phyloP scores from a whole-genome alignment of 2,329 filamentous ascomycete genomes.

The Periconia sp. region DNA sequence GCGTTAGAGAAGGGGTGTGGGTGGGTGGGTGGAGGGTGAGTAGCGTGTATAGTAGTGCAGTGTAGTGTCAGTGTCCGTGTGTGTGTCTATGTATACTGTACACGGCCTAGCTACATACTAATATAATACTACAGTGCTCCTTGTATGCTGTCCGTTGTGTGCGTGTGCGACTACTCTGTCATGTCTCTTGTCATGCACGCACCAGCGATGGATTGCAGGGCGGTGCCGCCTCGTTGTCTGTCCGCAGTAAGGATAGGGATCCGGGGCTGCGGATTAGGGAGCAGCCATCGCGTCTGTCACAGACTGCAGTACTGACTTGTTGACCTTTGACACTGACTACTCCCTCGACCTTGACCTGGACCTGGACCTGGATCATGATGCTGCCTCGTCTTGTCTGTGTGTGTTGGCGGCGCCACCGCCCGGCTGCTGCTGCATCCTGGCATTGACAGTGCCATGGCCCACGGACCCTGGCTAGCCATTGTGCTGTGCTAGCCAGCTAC shows the following conservation, averaged over 20 bases:
- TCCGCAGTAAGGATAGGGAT: slow-evolving; percentile 34
- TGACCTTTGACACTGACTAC: neutral
- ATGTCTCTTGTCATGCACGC: neutral
- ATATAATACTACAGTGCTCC: too few relatives aligned
- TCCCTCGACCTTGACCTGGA: neutral
- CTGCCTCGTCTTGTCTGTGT: slow-evolving; percentile 26
- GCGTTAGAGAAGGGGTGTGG: neutral
- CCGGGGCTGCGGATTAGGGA: slow-evolving; percentile 36
- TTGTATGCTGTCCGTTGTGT: neutral
- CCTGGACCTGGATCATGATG: slow-evolving; percentile 22
- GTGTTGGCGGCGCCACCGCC: slow-evolving; percentile 37
- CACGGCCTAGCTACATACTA: too few relatives aligned
- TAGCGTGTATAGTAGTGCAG: neutral
- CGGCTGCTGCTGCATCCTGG: neutral
- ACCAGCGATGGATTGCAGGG: slow-evolving; percentile 16
- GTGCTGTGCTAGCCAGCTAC: too few relatives aligned
- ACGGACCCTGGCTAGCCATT: too few relatives aligned
- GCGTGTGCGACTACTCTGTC: too few relatives aligned
- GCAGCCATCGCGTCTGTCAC: slow-evolving; percentile 28
- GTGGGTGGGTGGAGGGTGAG: neutral
- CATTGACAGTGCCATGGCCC: too few relatives aligned
- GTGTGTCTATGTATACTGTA: too few relatives aligned
- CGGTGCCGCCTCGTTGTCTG: slow-evolving; percentile 9
- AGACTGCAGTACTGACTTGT: slow-evolving; percentile 15
- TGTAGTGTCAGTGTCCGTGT: neutral